Evolutionary conservation across 2,329 filamentous ascomycete species (phyloP).

Genomic region (Microsporum audouinii): DNA sequence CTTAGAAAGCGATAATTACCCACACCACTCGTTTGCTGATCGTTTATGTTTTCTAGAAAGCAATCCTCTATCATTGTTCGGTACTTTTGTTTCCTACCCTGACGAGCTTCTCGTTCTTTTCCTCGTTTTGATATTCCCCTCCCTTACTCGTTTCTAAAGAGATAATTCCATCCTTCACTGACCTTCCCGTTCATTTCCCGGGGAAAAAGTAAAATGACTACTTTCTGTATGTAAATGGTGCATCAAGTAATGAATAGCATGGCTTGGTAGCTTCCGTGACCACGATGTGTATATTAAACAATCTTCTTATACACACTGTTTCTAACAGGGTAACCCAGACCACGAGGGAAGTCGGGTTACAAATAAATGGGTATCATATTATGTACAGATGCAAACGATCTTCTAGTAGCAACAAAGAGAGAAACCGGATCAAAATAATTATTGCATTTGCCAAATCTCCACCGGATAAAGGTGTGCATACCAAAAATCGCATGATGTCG

Average conservation of each 20-base stretch:
- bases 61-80: neutral
- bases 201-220: neutral
- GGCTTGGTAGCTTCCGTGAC: neutral
- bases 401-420: neutral
- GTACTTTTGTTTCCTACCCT: neutral
- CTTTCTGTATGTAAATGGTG: neutral
- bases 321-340: neutral
- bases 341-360: neutral
- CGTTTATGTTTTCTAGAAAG: neutral
- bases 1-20: neutral
- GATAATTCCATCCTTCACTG: neutral
- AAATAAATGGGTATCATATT: constrained; percentile 1
- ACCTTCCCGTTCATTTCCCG: neutral
- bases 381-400: neutral
- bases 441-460: neutral
- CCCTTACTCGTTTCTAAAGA: neutral
- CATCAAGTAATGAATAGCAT: neutral
- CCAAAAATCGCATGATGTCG: neutral
- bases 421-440: neutral
- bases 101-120: neutral
- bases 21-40: neutral
- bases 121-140: neutral
- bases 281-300: neutral
- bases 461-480: neutral
- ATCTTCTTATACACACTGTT: neutral